Conservation (phyloP, 1,284 basidiomycete genomes). For the Heterobasidion parviporum region DNA sequence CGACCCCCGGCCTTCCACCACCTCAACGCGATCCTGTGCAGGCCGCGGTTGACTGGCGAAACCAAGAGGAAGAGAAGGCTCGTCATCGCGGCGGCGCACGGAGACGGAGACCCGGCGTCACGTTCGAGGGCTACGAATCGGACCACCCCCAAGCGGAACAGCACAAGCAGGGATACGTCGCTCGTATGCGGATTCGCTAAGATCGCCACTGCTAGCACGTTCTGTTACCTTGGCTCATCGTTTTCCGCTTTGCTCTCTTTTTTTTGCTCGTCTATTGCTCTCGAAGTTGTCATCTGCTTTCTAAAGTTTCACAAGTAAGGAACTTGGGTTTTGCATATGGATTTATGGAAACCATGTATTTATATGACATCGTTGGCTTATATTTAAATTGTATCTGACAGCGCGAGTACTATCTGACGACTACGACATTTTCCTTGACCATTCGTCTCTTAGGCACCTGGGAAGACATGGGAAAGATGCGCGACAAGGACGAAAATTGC, state of each 20-base stretch:
- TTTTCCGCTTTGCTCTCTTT: neutral
- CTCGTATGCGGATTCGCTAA: slow-evolving; percentile 3
- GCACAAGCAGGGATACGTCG: slow-evolving; percentile 7
- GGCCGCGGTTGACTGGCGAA: slow-evolving; percentile 62
- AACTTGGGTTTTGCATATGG: too few species aligned
- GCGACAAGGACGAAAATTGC: too few species aligned
- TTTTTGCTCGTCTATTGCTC: neutral
- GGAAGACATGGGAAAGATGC: too few species aligned
- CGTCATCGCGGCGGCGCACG: slow-evolving; percentile 32
- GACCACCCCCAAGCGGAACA: slow-evolving; percentile 26
- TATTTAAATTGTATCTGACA: too few species aligned
- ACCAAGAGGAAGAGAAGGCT: slow-evolving; percentile 34
- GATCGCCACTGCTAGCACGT: neutral
- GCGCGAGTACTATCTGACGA: too few species aligned
- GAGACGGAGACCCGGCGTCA: slow-evolving; percentile 58
- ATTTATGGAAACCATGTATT: too few species aligned
- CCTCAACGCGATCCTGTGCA: slow-evolving; percentile 50
- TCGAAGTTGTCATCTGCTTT: too few species aligned
- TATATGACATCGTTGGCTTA: too few species aligned
- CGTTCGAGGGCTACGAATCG: slow-evolving; percentile 51
- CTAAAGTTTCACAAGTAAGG: too few species aligned
- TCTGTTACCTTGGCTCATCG: neutral
- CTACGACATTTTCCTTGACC: too few species aligned
- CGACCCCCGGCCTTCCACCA: slow-evolving; percentile 45
- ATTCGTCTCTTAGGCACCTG: too few species aligned